Base-by-base conservation (phyloP, 768 basidiomycete genomes). In the Auricularia heimuer region DNA sequence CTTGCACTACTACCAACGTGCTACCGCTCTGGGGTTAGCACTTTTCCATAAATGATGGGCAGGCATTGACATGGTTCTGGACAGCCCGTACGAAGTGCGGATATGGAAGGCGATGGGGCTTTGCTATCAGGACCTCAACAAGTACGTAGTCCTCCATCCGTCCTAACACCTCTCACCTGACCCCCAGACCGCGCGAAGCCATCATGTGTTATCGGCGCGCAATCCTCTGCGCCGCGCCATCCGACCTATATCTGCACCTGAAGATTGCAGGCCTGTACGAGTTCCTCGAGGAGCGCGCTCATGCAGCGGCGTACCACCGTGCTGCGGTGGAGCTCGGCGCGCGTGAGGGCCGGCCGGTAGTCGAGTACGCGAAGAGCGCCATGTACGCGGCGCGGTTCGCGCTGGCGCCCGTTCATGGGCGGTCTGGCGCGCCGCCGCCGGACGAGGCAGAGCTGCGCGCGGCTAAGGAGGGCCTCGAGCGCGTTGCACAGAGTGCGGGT, bases 41-140 rank as follows among this genome's bases (percentile, higher is more conserved):
- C 29, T 18, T 33, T 18, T 34, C 35, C 54, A 42, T 33, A 54
- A 11, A 16, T 44, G 47, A 60, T 12, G 35, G 44, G 18, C 45
- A 10, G 37, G 36, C 51, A 16, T 58, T 16, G 54, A 62, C 37
- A 51, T 61, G 51, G 21, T 45, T 65, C 54, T 65, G 10, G 35
- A 1, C 65, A 96, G 94, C 47, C 95, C 97, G 3, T 98, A 97
- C 73, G 97, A 98, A 74, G 88, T 94, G 44, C 85, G 97, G 44
- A 81, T 98, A 76, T 98, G 97, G 97, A 90, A 92, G 70, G 94
- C 94, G 7, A 85, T 97, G 70, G 95, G 90, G 3, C 85, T 87
- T 70, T 96, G 94, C 70, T 98, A 98, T 74, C 92, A 95, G 75
- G 91, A 94, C 72, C 85, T 97, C 69, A 87, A 89, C 71, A 81